These are phyloP conservation scores for Vitis rupestris DNA, from an alignment of 164 flowering plant species.

Conservation along the genomic window DNA sequence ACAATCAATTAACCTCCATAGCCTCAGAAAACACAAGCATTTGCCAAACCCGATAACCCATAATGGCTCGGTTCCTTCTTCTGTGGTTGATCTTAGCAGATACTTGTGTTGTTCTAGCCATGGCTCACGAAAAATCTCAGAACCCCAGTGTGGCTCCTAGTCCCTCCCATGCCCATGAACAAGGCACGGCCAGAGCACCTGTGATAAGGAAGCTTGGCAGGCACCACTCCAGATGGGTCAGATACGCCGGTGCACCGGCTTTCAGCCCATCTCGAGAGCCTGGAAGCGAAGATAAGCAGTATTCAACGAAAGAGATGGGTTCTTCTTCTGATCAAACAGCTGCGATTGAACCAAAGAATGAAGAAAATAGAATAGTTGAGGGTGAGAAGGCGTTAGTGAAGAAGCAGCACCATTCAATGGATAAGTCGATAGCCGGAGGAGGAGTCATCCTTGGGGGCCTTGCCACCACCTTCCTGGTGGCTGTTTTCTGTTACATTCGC, in stretches of 20 bases:
- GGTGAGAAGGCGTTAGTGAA: constrained; percentile 10
- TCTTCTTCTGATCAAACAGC: not conserved
- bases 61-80: constrained; percentile 27
- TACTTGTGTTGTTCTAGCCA: constrained; percentile 18
- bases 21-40: not conserved
- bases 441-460: constrained; percentile 67
- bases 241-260: constrained; percentile 8
- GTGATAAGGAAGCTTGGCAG: constrained; percentile 25
- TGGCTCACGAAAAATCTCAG: constrained; percentile 8
- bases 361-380: constrained; percentile 1
- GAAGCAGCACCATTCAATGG: constrained; percentile 29
- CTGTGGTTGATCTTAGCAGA: constrained; percentile 22
- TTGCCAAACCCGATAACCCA: not conserved
- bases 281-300: not conserved
- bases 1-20: not conserved
- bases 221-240: constrained; percentile 4
- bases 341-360: constrained; percentile 3
- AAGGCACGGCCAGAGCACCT: constrained; percentile 1
- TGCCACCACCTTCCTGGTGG: constrained; percentile 52
- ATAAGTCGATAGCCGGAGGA: constrained; percentile 58
- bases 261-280: constrained; percentile 11
- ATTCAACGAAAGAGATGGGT: not conserved
- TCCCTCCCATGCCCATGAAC: not conserved
- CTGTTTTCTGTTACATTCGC: constrained; percentile 60
- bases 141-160: not conserved